Evolutionary conservation across 73 alveolate genomes (phyloP), one percentile per base, ranked within the genome.

Genomic region (Tetrahymena malaccensis): DNA sequence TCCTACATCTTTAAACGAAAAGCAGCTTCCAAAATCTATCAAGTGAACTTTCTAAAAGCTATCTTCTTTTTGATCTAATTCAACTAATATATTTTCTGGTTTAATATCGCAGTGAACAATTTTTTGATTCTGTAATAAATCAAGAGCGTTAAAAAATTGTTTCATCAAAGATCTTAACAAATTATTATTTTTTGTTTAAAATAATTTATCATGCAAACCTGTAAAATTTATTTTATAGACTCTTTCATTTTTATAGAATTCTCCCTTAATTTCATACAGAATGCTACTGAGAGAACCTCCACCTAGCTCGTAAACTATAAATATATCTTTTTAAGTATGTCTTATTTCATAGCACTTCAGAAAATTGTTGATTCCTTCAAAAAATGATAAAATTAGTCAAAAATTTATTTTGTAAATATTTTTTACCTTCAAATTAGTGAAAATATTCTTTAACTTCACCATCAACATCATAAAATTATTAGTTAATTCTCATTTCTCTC

Each of bases 11-110:
- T 97, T 94, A 43, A 95, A 97, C 93, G 35, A 70, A 95, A 97
- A 98, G 21, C 98, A 85, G 93, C 98, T 95, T 9, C 99, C 99
- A 40, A 96, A 96, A 94, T 98, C 99, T 22, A 98, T 98, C 37
- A 98, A 95, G 94, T 98, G 97, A 44, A 97, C 94, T 25, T 94
- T 70, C 22, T 83, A 34, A 31, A 85, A 58, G 27, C 83, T 13
- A 85, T 84, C 50, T 56, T 85, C 85, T 9, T 93, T 58, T 8
- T 40, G 35, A n/a, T 96, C 97, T 84, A 94, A 89, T 27, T 94
- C 96, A 43, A 97, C 85, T 58, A 97, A 85, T 44, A 97, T 96
- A 96, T 97, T 97, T 44, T 97, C 99, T 27, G 98, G 97, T 85
- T 97, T 97, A 25, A 97, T 84, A 84, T 97, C 99, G n/a, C 97